Conservation (phyloP, 139 green algal genomes). For the Tetradesmus obliquus region DNA sequence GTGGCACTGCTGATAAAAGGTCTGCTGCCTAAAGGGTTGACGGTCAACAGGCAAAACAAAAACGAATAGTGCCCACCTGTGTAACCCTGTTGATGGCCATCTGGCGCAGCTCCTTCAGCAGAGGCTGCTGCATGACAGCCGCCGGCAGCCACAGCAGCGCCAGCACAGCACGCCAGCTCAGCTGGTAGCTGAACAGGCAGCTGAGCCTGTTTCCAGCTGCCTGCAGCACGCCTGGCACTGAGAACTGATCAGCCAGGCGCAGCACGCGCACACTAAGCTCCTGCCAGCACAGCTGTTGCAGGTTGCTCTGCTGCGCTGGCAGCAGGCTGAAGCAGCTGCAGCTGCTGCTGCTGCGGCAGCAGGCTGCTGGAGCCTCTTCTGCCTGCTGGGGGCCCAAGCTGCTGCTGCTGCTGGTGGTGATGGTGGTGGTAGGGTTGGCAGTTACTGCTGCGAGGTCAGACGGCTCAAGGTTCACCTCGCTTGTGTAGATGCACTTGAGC, state of each 20-base stretch:
- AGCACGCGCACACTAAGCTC: conserved; percentile 16
- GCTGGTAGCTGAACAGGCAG: conserved; percentile 28
- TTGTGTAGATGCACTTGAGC: conserved; percentile 27
- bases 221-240: not conserved
- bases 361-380: not conserved
- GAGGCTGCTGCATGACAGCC: not conserved
- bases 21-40: too few relatives aligned
- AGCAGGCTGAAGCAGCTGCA: not conserved
- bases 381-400: not conserved
- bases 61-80: too few relatives aligned
- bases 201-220: not conserved
- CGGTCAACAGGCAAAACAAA: too few relatives aligned
- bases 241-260: conserved; percentile 15
- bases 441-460: not conserved
- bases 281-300: not conserved
- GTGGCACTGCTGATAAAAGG: too few relatives aligned
- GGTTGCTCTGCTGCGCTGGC: not conserved
- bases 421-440: not conserved
- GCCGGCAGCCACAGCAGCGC: conserved; percentile 24
- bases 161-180: conserved; percentile 15
- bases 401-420: not conserved
- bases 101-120: not conserved
- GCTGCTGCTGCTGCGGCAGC: not conserved
- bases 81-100: conserved; percentile 26
- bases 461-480: not conserved